A percentile compares a stretch with the other conserved stretches of the same genome.
Evolutionary conservation across 1,284 basidiomycete genomes (phyloP).

Genomic region (Trametes hirsuta): DNA sequence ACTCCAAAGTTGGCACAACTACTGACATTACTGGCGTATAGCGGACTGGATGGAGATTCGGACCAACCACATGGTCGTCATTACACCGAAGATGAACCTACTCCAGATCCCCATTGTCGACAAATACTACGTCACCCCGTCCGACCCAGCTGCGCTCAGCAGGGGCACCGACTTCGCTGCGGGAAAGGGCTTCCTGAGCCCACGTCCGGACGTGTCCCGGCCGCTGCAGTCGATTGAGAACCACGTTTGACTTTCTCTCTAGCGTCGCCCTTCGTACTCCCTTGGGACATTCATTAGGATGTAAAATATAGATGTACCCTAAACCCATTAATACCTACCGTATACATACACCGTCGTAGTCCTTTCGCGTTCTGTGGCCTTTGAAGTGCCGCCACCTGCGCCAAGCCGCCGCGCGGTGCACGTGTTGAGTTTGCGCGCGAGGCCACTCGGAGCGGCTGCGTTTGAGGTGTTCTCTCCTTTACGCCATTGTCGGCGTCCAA

Average conservation of each 20-base stretch:
- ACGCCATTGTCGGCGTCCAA: slow-evolving; percentile 17
- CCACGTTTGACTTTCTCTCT: neutral
- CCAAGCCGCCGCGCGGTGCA: slow-evolving; percentile 5
- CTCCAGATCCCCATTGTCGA: slow-evolving; percentile 94
- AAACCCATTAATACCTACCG: neutral
- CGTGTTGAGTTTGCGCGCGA: slow-evolving; percentile 17
- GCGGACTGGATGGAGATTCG: slow-evolving; percentile 95
- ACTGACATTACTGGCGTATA: slow-evolving; percentile 32
- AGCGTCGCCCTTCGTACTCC: neutral
- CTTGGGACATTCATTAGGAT: slow-evolving; percentile 15
- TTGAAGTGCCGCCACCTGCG: neutral
- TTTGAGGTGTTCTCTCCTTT: neutral
- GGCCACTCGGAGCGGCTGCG: neutral
- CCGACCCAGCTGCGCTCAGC: slow-evolving; percentile 66
- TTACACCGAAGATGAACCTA: slow-evolving; percentile 93
- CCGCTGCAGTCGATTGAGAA: slow-evolving; percentile 9
- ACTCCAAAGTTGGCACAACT: neutral
- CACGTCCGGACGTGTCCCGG: slow-evolving; percentile 33
- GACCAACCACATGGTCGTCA: slow-evolving; percentile 91
- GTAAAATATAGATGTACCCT: slow-evolving; percentile 7
- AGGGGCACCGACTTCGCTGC: slow-evolving; percentile 75
- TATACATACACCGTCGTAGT: neutral
- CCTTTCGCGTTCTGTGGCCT: neutral
- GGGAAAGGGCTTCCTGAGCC: slow-evolving; percentile 72
- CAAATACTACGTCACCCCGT: slow-evolving; percentile 84